Percentiles rank a stretch among this genome's conserved stretches.
Conservation (phyloP, 2,329 filamentous ascomycete species). For the Plenodomus lindquistii region DNA sequence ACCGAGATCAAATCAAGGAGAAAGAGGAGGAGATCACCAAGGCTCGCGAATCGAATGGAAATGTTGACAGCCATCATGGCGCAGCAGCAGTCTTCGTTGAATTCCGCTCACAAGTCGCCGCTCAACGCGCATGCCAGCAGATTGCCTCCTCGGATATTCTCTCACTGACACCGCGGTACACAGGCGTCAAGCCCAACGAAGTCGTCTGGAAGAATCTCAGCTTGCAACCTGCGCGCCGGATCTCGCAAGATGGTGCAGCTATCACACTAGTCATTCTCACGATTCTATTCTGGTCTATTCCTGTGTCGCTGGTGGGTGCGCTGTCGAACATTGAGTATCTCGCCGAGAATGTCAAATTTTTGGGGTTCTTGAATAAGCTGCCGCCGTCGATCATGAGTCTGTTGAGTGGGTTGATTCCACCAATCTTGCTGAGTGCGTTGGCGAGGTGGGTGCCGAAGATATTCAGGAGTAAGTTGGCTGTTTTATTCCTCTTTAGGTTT, state of each 20-base stretch:
- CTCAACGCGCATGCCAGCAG: conserved; percentile 80
- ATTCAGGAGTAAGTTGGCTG: conserved; percentile 71
- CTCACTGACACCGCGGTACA: conserved; percentile 81
- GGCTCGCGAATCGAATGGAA: conserved; percentile 68
- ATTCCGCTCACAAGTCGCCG: conserved; percentile 79
- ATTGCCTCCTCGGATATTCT: conserved; percentile 52
- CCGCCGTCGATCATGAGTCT: conserved; percentile 76
- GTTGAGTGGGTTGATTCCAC: conserved; percentile 81
- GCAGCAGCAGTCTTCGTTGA: conserved; percentile 87
- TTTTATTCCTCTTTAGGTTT: neutral
- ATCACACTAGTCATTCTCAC: conserved; percentile 75
- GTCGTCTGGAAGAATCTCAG: conserved; percentile 85
- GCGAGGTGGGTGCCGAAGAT: conserved; percentile 87
- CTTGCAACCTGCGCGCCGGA: conserved; percentile 82
- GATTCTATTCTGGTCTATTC: conserved; percentile 85
- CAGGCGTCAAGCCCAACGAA: conserved; percentile 80
- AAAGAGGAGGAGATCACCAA: conserved; percentile 73
- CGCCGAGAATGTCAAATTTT: conserved; percentile 64
- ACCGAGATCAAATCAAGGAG: conserved; percentile 74
- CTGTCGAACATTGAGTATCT: conserved; percentile 83
- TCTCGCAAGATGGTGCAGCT: conserved; percentile 70
- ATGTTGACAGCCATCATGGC: conserved; percentile 59
- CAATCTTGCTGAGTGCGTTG: conserved; percentile 76
- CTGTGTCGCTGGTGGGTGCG: conserved; percentile 77
- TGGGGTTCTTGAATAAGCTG: conserved; percentile 73